Percentiles rank a stretch among this genome's conserved stretches.
Conservation (phyloP, 1,139 yeast genomes). For the Barnettozyma hawaiiensis region DNA sequence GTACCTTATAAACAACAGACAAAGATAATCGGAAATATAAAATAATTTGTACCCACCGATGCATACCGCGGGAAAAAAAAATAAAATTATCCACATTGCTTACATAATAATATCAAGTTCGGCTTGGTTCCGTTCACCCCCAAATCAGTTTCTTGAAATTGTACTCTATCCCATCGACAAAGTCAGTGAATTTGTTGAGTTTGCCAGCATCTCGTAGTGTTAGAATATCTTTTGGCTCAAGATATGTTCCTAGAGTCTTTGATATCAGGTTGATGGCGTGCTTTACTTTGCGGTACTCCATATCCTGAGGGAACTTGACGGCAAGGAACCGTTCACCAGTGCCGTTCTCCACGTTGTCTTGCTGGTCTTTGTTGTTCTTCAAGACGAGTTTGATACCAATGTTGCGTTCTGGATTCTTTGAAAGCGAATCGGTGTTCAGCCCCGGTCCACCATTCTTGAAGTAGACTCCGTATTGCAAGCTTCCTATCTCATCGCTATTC, state of each 20-base stretch:
- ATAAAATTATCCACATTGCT: background rate
- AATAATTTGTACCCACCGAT: too few species aligned
- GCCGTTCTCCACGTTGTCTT: conserved; percentile 5
- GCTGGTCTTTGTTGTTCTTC: background rate
- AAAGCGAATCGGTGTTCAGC: conserved; percentile 21
- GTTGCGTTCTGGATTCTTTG: conserved; percentile 28
- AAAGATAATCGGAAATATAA: too few species aligned
- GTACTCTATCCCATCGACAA: conserved; percentile 31
- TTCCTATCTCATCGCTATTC: conserved; percentile 18
- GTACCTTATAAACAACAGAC: too few species aligned
- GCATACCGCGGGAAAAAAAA: background rate
- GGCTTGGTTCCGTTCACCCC: too few species aligned
- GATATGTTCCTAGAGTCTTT: conserved; percentile 25
- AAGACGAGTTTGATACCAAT: conserved; percentile 30
- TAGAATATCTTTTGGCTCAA: conserved; percentile 29
- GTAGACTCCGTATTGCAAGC: conserved; percentile 28
- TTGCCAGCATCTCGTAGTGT: conserved; percentile 31
- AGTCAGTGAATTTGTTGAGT: conserved; percentile 22
- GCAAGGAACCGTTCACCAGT: conserved; percentile 14
- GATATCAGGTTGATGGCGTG: conserved; percentile 26
- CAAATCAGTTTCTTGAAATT: conserved; percentile 33
- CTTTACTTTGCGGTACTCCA: conserved; percentile 25
- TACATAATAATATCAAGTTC: too few species aligned
- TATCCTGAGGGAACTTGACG: conserved; percentile 26
- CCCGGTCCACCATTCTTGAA: conserved; percentile 17